Evolutionary conservation across 2,329 filamentous ascomycete genomes (phyloP), one percentile per base, ranked within the genome.

Genomic region (Apiospora hydei): DNA sequence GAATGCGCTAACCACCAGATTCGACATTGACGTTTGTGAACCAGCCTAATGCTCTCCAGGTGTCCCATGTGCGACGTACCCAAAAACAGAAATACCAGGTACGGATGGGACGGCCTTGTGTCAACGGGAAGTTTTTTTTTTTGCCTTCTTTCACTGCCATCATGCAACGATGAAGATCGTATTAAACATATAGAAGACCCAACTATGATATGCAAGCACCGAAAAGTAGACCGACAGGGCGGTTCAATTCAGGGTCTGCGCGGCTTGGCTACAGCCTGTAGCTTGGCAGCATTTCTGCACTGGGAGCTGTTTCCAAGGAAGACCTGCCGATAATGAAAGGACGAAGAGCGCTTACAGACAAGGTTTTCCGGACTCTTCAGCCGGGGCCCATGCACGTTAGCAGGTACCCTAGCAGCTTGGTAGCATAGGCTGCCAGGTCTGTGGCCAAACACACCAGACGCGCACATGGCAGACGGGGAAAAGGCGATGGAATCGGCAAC

Each of bases 381-480:
- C 24, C n/a, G 49, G 49, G 51, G 24, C 53, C 53, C 16, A 21
- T 38, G 53, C 21, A 61, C 53, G 7, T 18, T 16, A 34, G 44
- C 14, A 38, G 10, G 53, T 61, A 61, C 53, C 26, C 7, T 8
- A 38, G n/a, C n/a, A n/a, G n/a, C n/a, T n/a, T n/a, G n/a, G 41
- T 14, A 43, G 6, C 38, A 30, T 38, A 38, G 5, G 34, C 34
- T 38, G 5, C 34, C 34, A 38, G 34, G 34, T 38, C 34, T 38
- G 34, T 26, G 14, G 14, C 53, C 53, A 61, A 14, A 61, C 53
- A 61, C 53, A 61, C 16, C 26, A 38, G 53, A 38, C 4, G 53
- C 53, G 53, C 53, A 61, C 53, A 61, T 61, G 53, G 53, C 53
- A 61, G 53, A 61, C 53, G 53, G 53, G 53, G 53, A 38, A 21